Evolutionary conservation across 1,284 basidiomycete genomes (phyloP).

Genomic region (Vanrija humicola): DNA sequence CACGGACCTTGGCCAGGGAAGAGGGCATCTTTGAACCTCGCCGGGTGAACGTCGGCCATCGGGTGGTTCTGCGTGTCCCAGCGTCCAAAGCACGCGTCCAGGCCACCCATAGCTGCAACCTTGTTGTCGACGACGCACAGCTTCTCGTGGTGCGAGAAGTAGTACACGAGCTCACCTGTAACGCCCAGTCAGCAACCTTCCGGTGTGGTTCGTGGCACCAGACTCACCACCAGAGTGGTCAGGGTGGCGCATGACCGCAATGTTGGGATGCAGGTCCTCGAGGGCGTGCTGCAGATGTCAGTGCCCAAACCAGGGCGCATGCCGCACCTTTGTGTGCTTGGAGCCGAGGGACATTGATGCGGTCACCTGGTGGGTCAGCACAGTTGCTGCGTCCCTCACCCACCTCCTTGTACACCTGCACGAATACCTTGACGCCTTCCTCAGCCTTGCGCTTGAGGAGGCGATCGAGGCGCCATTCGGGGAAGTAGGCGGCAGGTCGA

Average conservation of each 20-base stretch:
- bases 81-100: constrained; percentile 89
- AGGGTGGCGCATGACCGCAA: constrained; percentile 79
- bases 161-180: constrained; percentile 41
- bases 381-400: constrained; percentile 4
- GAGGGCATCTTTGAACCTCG: constrained; percentile 70
- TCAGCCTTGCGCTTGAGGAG: constrained; percentile 80
- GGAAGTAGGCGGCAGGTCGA: constrained; percentile 74
- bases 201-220: constrained; percentile 15
- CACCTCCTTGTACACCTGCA: constrained; percentile 84
- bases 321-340: constrained; percentile 69
- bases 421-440: constrained; percentile 82
- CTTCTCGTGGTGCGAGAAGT: constrained; percentile 53
- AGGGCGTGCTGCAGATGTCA: constrained; percentile 58
- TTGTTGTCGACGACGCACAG: constrained; percentile 74
- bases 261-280: constrained; percentile 78
- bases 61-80: constrained; percentile 83
- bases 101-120: constrained; percentile 62
- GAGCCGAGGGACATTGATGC: constrained; percentile 85
- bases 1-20: constrained; percentile 72
- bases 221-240: constrained; percentile 80
- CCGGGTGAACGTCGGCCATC: constrained; percentile 83
- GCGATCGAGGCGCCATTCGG: constrained; percentile 80
- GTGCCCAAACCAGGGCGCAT: background rate
- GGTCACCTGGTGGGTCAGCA: constrained; percentile 57
- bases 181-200: background rate